phyloP scores from a whole-genome alignment of 108 stramenopile species.

The Nitzschia putrida region DNA sequence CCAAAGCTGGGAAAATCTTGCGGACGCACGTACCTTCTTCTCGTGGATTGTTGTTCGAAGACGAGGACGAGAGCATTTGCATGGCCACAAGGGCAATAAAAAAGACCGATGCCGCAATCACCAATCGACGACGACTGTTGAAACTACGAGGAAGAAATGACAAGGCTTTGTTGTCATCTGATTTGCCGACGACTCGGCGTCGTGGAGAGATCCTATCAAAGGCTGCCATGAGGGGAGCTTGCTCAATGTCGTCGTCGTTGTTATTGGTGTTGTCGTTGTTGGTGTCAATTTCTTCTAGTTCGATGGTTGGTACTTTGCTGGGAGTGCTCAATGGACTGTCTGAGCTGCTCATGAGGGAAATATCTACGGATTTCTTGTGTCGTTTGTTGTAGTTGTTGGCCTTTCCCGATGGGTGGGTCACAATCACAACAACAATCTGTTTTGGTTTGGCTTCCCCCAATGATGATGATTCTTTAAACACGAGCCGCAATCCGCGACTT shows the following conservation, averaged over 20 bases:
- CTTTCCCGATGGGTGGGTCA: too few species aligned
- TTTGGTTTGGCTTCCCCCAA: too few species aligned
- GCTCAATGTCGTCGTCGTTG: not conserved
- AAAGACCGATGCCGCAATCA: not conserved
- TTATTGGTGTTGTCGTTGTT: too few species aligned
- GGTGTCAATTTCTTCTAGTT: too few species aligned
- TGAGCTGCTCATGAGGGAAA: too few species aligned
- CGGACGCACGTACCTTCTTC: not conserved
- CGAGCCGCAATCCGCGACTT: too few species aligned
- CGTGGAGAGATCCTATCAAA: not conserved
- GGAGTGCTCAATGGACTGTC: too few species aligned
- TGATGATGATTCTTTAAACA: too few species aligned
- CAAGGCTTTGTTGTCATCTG: not conserved
- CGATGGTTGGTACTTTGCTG: too few species aligned
- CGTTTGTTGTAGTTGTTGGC: too few species aligned
- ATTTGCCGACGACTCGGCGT: not conserved
- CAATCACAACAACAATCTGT: too few species aligned
- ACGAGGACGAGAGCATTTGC: not conserved
- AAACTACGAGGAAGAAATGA: conserved; percentile 15
- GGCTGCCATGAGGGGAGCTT: not conserved
- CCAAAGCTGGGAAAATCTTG: not conserved
- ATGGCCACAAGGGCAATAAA: not conserved
- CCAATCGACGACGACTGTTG: conserved; percentile 14
- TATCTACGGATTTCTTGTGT: too few species aligned
- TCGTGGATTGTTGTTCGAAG: not conserved